Base-by-base conservation (phyloP, 371 early-diverging fungal species). In the Mucor circinelloides region DNA sequence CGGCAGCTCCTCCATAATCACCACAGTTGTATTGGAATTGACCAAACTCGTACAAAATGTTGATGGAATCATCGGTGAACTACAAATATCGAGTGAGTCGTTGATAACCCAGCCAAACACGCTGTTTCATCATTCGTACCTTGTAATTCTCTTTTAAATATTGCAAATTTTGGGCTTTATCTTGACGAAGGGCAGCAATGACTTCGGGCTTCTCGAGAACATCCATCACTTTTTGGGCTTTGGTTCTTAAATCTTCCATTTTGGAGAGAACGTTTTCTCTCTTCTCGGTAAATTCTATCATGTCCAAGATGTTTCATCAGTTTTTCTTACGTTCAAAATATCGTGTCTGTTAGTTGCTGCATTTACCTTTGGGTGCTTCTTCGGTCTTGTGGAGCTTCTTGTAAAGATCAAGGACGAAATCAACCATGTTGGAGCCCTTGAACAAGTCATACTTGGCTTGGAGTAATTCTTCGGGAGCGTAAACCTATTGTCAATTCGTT, bases 1-100 rank as follows among this genome's bases (percentile, higher is more conserved):
- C 96, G 17, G 96, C 93, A 48, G 95, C 93, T 66, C 90, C 92
- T 68, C 90, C 90, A 79, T 97, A 96, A 81, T 91, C 91, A 73
- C 97, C 97, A 79, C 93, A 92, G 76, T 87, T 91, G 84, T 90
- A 97, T 84, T 95, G 94, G 78, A 93, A 93, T 78, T 91, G 87
- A 56, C 95, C 95, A 73, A 87, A 90, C 56, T 93, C 89, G 85
- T 94, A 97, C 70, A 96, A 81, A 58, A 89, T 85, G 62, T 87
- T 81, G 60, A 96, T 87, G 85, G 91, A 93, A 70, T 94, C 94
- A 32, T 91, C 86, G 55, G 91, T 91, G 76, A 94, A 89, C 94
- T 95, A 76, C 12, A 28, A 23, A 6, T 0, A 30, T 9, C 44
- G 12, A n/a, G 19, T 44, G 15, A 44, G 7, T 44, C 6, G 23